A percentile compares a stretch with the other conserved stretches of the same genome.
These are phyloP conservation scores for Sicyos edulis DNA, from an alignment of 306 rosid genomes.

Conservation along the genomic window DNA sequence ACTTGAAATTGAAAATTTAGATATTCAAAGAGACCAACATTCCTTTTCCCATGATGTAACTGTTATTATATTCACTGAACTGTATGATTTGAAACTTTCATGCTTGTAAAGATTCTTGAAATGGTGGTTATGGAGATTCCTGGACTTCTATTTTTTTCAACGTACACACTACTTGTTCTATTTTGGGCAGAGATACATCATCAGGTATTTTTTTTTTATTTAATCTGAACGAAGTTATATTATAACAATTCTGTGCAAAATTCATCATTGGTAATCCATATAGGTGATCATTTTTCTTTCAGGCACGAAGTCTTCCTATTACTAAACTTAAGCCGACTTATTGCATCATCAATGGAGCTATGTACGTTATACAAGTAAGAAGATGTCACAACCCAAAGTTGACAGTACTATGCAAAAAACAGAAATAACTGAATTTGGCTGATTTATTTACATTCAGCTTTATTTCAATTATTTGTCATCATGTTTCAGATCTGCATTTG, in stretches of 20 bases:
- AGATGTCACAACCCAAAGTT: neutral
- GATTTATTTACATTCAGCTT: neutral
- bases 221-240: neutral
- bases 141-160: constrained; percentile 75
- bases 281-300: constrained; percentile 27
- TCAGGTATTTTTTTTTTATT: constrained; percentile 40
- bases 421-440: neutral
- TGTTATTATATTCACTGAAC: constrained; percentile 14
- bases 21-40: constrained; percentile 2
- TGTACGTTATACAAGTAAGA: constrained; percentile 55
- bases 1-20: constrained; percentile 11
- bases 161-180: constrained; percentile 63
- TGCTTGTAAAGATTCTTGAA: constrained; percentile 44
- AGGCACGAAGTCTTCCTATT: constrained; percentile 70
- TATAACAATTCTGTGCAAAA: neutral
- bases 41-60: constrained; percentile 7
- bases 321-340: constrained; percentile 59
- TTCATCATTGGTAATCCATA: constrained; percentile 12
- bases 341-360: constrained; percentile 47
- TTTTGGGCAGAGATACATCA: constrained; percentile 87
- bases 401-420: neutral
- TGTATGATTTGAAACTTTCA: constrained; percentile 15
- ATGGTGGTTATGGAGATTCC: constrained; percentile 70
- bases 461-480: constrained; percentile 19
- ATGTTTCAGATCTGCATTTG: constrained; percentile 53